Evolutionary conservation across 1,284 basidiomycete species (phyloP).

Genomic region (Trichosporon coremiiforme): DNA sequence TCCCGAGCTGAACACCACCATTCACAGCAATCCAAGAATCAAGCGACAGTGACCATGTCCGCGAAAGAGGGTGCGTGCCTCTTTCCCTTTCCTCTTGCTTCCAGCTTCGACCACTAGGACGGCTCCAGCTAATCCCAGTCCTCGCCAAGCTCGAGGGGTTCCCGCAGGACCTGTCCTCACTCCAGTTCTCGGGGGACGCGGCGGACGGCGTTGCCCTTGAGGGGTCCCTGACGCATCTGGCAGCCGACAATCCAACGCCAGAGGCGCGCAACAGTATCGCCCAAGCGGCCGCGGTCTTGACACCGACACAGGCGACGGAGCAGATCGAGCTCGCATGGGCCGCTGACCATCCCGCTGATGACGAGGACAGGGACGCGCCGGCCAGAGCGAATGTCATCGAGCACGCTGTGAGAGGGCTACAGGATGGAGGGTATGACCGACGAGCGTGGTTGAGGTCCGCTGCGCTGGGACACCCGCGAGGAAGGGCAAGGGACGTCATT

Average conservation of each 20-base stretch:
- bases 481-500: slow-evolving; percentile 20
- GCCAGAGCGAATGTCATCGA: neutral
- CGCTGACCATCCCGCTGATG: neutral
- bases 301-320: slow-evolving; percentile 21
- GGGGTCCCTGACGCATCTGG: slow-evolving; percentile 21
- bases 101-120: too few relatives aligned
- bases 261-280: slow-evolving; percentile 29
- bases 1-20: neutral
- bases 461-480: neutral
- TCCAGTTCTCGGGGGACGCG: slow-evolving; percentile 1
- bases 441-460: slow-evolving; percentile 23
- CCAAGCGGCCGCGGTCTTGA: slow-evolving; percentile 24
- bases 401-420: slow-evolving; percentile 16
- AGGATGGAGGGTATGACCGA: slow-evolving; percentile 22
- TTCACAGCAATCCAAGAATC: neutral
- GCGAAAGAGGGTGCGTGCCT: neutral
- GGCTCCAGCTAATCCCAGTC: slow-evolving; percentile 25
- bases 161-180: slow-evolving; percentile 28
- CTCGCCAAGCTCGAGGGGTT: slow-evolving; percentile 30
- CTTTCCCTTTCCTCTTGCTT: too few relatives aligned
- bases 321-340: slow-evolving; percentile 23
- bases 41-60: neutral
- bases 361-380: neutral
- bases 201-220: slow-evolving; percentile 18
- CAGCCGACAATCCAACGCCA: slow-evolving; percentile 17